Base-by-base conservation (phyloP, 495 filamentous ascomycete species). In the Aspergillus ellipticus region DNA sequence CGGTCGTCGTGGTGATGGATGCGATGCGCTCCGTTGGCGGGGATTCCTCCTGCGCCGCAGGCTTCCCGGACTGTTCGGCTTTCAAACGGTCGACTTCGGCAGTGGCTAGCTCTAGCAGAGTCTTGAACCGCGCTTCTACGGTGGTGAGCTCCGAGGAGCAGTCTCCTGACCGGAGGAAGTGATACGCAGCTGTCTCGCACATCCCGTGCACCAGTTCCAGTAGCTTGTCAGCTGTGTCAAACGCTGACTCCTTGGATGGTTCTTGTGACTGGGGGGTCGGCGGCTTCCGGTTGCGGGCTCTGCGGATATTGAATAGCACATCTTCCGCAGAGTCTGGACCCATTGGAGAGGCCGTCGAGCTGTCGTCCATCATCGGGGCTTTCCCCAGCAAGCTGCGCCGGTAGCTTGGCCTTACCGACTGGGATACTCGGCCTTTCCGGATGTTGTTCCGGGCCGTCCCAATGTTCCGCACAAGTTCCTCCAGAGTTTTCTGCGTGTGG, bases 161-260 rank as follows among this genome's bases (percentile, higher is more conserved):
- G 56, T 92, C 85, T 19, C 91, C 92, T 51, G 89, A 84, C 19
- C 92, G 83, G 11, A 96, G 78, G 54, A 95, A 89, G 65, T 94
- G 89, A 67, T 93, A 91, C 2, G 92, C 92, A 13, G 83, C 92
- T 50, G 84, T 82, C 70, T 96, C 92, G 68, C 89, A 95, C 62
- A 90, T 80, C 45, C 77, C 80, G 64, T 96, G 89, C 11, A 87
- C 87, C 50, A 82, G 80, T 63, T 96, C 90, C 48, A 96, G 75
- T 1, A 83, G 80, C 64, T 84, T 86, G 61, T 95, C 92, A 1
- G 89, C 74, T 42, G 80, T 75, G 61, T 94, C 89, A 69, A 88
- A 93, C 1, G 69, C 57, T 2, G 65, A 65, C 19, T 67, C 60
- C 42, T 67, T 66, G 26, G 56, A n/a, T n/a, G n/a, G 8, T 17